A percentile compares a stretch with the other conserved stretches of the same genome.
These are phyloP conservation scores for Verticillium longisporum DNA, from an alignment of 2,329 filamentous ascomycete genomes.

Conservation along the genomic window DNA sequence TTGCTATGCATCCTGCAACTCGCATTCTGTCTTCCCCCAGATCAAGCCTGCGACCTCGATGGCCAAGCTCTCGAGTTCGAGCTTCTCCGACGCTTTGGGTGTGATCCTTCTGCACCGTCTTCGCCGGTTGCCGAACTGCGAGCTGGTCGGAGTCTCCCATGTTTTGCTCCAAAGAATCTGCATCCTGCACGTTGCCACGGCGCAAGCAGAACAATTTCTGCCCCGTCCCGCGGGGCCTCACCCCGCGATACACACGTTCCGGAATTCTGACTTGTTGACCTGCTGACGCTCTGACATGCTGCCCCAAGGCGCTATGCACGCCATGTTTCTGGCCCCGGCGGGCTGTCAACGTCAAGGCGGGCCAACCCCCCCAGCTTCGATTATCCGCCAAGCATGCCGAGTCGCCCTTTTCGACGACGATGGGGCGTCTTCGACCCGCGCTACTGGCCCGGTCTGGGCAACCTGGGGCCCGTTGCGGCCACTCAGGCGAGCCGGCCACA, in stretches of 20 bases:
- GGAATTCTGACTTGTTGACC: too few relatives aligned
- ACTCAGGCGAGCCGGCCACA: slow-evolving; percentile 1
- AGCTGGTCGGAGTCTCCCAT: neutral
- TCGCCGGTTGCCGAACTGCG: neutral
- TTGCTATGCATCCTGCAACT: too few relatives aligned
- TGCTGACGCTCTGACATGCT: neutral
- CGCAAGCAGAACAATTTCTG: neutral
- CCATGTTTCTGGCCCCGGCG: neutral
- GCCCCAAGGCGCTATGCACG: neutral
- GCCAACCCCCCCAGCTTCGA: neutral
- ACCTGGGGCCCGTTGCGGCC: neutral
- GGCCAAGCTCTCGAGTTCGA: neutral
- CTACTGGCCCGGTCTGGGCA: neutral
- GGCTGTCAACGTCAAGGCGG: neutral
- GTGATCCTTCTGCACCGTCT: neutral
- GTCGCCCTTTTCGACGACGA: neutral
- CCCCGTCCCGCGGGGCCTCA: neutral
- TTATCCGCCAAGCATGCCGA: neutral
- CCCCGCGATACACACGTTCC: neutral
- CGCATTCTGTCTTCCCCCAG: too few relatives aligned
- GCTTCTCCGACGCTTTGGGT: neutral
- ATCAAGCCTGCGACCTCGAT: neutral
- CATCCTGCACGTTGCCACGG: neutral
- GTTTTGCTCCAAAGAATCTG: neutral
- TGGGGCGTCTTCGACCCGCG: neutral